Evolutionary conservation across 257 asterid species (phyloP), one percentile per base, ranked within the genome.

Genomic region (Primulina eburnea): DNA sequence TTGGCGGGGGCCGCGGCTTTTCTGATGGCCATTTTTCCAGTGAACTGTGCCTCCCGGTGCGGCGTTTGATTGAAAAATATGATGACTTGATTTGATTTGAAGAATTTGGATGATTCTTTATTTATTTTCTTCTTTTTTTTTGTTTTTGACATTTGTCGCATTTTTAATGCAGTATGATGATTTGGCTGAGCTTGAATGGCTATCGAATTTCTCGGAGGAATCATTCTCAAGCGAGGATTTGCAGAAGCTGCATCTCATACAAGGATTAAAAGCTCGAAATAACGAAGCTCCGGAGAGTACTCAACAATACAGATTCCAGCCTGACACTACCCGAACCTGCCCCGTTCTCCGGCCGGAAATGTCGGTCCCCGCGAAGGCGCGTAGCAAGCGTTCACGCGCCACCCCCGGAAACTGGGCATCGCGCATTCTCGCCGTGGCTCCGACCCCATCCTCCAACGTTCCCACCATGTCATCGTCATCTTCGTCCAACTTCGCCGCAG

Each of bases 361-460:
- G 75, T 60, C 95, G 1, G 95, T 89, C 14, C 97, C 98, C 0
- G 98, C 86, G 18, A 92, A 90, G 78, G 95, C 98, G 68, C 95
- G 98, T 2, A 90, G 96, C 90, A 92, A 92, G 77, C 89, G 98
- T 20, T 83, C 97, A 1, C 98, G 98, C 38, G 87, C 90, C 61
- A 88, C 93, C 57, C 93, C 97, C 0, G 88, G 86, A 53, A 88
- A 84, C 71, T 90, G 98, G 98, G 77, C 95, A 0, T 87, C 98
- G 24, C 90, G 95, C 69, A 90, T 88, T 8, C 83, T 86, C 3
- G 82, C 71, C 33, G 91, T 88, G 68, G 68, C 89, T 0, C 79
- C 88, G 0, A 21, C 78, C 4, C 75, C 76, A 4, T 0, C 84
- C 0, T 7, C 72, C 0, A 34, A 60, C 37, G 21, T 16, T 5